Conservation (phyloP, 345 rosid genomes). For the Salix viminalis region DNA sequence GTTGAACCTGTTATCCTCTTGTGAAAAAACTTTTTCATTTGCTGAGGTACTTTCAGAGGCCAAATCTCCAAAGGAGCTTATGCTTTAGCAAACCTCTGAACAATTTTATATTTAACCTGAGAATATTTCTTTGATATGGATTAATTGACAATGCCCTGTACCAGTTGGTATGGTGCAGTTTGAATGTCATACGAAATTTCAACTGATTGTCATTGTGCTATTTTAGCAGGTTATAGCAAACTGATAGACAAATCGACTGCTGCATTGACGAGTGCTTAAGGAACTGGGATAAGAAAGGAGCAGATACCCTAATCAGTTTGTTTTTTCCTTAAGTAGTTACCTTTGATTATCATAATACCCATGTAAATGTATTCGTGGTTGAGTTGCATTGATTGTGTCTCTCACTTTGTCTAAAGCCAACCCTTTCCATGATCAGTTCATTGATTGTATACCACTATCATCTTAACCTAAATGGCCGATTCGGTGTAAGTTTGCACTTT, state of each 20-base stretch:
- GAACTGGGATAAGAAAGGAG: constrained; percentile 17
- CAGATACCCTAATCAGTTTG: neutral
- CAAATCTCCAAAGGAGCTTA: neutral
- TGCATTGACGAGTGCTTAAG: constrained; percentile 18
- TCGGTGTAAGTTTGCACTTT: no score
- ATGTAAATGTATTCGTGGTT: no score
- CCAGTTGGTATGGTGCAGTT: neutral
- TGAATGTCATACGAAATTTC: neutral
- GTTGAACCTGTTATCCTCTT: no score
- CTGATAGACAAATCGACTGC: neutral
- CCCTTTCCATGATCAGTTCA: no score
- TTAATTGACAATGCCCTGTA: neutral
- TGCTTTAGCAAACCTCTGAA: neutral
- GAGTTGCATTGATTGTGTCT: no score
- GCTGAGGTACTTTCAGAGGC: neutral
- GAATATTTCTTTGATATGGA: neutral
- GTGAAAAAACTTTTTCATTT: neutral
- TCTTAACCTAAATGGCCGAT: no score
- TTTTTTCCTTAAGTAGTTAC: neutral
- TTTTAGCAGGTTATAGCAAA: constrained; percentile 26
- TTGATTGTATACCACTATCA: no score
- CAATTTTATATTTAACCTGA: neutral
- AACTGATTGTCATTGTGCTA: neutral
- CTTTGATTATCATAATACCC: no score
- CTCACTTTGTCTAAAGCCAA: no score